These are phyloP conservation scores for Psilocybe sp. DNA, from an alignment of 768 basidiomycete species.

Conservation along the genomic window DNA sequence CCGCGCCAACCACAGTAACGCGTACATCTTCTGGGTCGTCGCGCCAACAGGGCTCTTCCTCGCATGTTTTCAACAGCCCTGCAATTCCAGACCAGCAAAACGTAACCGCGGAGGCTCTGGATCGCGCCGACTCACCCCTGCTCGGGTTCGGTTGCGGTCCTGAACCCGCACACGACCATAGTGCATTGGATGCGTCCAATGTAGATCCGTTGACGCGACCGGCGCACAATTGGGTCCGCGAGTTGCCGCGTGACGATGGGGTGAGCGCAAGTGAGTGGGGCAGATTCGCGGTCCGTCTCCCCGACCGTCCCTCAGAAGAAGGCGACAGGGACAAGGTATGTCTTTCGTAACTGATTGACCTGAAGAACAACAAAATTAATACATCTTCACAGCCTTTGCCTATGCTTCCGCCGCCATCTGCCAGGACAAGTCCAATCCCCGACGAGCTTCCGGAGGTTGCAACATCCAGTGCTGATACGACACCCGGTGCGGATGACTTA, in stretches of 20 bases:
- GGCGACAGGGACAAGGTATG: conserved; percentile 1
- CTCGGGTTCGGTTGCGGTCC: conserved; percentile 15
- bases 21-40: no score
- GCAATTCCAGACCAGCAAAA: no score
- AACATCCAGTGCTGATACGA: not conserved
- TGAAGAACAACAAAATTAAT: no score
- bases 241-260: not conserved
- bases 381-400: conserved; percentile 5
- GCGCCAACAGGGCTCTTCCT: no score
- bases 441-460: not conserved
- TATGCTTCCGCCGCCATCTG: not conserved
- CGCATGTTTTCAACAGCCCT: no score
- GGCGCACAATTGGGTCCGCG: not conserved
- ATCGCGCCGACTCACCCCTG: conserved; percentile 22
- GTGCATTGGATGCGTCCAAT: not conserved
- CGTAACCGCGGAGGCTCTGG: no score
- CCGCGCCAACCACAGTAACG: no score
- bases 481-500: not conserved
- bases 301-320: not conserved
- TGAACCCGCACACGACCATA: not conserved
- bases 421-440: not conserved
- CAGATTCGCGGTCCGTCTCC: not conserved
- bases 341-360: no score
- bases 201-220: not conserved
- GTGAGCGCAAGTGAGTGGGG: not conserved